A percentile compares a stretch with the other conserved stretches of the same genome.
Conservation (phyloP, 192 early-diverging fungal species). For the Haplosporangium gracile region DNA sequence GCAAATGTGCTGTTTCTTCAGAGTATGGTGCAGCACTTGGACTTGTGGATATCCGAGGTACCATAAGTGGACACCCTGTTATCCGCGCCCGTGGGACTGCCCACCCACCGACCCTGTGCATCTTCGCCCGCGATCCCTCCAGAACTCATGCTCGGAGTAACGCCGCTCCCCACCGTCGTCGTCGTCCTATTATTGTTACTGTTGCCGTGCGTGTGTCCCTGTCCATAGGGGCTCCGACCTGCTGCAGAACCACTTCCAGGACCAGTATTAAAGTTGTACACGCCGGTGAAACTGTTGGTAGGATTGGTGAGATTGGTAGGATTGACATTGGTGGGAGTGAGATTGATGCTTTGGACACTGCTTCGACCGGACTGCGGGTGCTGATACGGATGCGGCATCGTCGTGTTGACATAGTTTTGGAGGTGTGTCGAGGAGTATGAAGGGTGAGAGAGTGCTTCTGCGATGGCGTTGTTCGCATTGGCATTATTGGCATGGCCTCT, state of each 20-base stretch:
- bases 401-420: constrained; percentile 30
- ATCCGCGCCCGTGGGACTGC: not conserved
- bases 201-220: not conserved
- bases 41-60: constrained; percentile 20
- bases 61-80: not conserved
- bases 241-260: too few relatives aligned
- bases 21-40: constrained; percentile 32
- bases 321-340: too few relatives aligned
- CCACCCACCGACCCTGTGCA: constrained; percentile 33
- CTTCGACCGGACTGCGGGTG: not conserved
- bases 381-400: not conserved
- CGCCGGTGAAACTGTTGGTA: too few relatives aligned
- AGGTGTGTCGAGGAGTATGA: constrained; percentile 44
- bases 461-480: too few relatives aligned
- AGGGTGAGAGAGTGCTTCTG: not conserved
- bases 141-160: not conserved
- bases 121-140: constrained; percentile 37
- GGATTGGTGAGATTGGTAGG: too few relatives aligned
- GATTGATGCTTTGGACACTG: too few relatives aligned
- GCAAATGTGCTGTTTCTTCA: not conserved
- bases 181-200: not conserved
- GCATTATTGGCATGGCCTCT: not conserved
- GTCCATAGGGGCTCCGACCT: too few relatives aligned
- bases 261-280: too few relatives aligned
- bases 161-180: not conserved